Conservation (phyloP, 208 protist genomes). For the Trypanosoma rangeli region DNA sequence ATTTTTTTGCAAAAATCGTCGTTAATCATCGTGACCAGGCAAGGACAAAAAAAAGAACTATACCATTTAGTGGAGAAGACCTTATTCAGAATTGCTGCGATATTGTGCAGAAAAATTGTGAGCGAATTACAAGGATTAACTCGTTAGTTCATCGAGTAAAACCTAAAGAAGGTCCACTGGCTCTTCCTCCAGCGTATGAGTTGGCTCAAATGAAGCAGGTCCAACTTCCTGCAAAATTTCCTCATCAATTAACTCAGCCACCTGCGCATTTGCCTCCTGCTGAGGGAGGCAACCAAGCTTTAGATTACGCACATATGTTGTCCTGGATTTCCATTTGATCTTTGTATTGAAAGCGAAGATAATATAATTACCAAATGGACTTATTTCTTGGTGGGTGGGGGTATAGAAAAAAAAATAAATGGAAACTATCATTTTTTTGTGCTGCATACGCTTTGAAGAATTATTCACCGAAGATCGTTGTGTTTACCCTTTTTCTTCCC, state of each 20-base stretch:
- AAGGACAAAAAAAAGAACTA: conserved; percentile 41
- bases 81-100: conserved; percentile 37
- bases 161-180: conserved; percentile 13
- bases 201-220: conserved; percentile 28
- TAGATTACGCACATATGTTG: not conserved
- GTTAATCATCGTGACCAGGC: conserved; percentile 32
- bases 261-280: not conserved
- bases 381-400: not conserved
- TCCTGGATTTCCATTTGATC: not conserved
- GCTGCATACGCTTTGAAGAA: not conserved
- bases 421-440: conserved; percentile 1
- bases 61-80: conserved; percentile 35
- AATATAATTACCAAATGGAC: too few species aligned
- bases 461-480: conserved; percentile 4
- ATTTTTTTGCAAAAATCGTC: conserved; percentile 24
- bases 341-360: not conserved
- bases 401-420: not conserved
- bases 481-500: conserved; percentile 21
- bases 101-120: conserved; percentile 36
- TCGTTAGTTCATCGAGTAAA: conserved; percentile 58
- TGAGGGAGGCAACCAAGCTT: not conserved
- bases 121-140: conserved; percentile 55
- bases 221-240: conserved; percentile 19
- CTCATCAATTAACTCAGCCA: conserved; percentile 11
- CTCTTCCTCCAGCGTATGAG: conserved; percentile 30